These are phyloP conservation scores for Starmerella potacharoeniae DNA, from an alignment of 805 yeast species.

Conservation along the genomic window DNA sequence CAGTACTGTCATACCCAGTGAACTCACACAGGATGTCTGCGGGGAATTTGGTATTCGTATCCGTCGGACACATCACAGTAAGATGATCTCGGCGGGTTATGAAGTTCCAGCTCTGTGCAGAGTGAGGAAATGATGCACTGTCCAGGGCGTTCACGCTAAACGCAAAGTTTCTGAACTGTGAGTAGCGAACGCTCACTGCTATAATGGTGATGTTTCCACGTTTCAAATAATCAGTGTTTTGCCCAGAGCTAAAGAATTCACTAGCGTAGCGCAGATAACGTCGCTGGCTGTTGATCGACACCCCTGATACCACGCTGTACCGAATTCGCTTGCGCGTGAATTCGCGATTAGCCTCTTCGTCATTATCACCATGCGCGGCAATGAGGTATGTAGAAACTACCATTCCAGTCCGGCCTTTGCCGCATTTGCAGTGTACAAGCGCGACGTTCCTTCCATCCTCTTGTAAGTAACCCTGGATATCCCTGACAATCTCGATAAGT, in stretches of 20 bases:
- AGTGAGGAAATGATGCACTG: not conserved
- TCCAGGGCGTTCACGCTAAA: constrained; percentile 4
- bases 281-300: constrained; percentile 58
- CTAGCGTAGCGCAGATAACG: constrained; percentile 54
- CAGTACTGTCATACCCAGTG: not conserved
- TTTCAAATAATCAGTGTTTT: not conserved
- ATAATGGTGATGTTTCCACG: constrained; percentile 2
- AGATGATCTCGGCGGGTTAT: not conserved
- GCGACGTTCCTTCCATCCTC: constrained; percentile 38
- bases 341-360: constrained; percentile 38
- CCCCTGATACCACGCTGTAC: constrained; percentile 47
- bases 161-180: constrained; percentile 5
- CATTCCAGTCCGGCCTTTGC: constrained; percentile 85
- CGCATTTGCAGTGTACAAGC: constrained; percentile 76
- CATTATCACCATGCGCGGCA: constrained; percentile 32
- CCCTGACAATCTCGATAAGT: constrained; percentile 36
- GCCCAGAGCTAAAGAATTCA: constrained; percentile 19
- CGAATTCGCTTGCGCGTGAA: constrained; percentile 53
- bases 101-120: not conserved
- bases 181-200: constrained; percentile 12
- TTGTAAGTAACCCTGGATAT: constrained; percentile 37
- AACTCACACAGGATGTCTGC: not conserved
- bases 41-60: not conserved
- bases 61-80: not conserved
- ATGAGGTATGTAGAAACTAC: constrained; percentile 61